Evolutionary conservation across 176 grass and related monocot species (phyloP).

Genomic region (Oropetium thomaeum): DNA sequence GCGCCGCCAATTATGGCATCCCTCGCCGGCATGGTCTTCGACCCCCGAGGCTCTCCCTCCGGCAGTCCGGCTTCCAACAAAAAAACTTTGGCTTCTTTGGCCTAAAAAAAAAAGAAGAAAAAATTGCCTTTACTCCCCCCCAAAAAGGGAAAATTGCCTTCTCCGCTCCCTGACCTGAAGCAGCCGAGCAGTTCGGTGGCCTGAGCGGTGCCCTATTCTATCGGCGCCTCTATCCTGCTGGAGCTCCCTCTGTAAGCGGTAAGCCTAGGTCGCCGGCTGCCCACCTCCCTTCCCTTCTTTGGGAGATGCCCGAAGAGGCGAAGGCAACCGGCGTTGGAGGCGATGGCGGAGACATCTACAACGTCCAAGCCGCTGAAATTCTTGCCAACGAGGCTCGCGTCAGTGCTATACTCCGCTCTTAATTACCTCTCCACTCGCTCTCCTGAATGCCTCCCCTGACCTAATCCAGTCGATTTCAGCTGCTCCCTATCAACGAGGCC

Average conservation of each 20-base stretch:
- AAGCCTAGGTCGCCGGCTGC: not conserved
- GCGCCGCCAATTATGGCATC: no score
- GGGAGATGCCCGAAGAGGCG: conserved; percentile 19
- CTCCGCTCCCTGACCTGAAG: not conserved
- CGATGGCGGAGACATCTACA: conserved; percentile 48
- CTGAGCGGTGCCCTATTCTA: not conserved
- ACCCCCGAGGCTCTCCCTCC: no score
- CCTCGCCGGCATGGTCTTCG: no score
- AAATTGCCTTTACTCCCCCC: no score
- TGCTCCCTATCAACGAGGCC: conserved; percentile 67
- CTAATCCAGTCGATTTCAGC: conserved; percentile 24
- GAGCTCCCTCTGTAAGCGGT: not conserved
- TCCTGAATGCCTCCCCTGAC: not conserved
- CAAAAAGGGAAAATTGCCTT: not conserved
- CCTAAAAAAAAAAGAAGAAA: no score
- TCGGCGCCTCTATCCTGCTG: not conserved
- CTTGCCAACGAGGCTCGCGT: conserved; percentile 77
- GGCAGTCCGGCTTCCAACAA: no score
- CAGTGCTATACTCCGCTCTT: conserved; percentile 12
- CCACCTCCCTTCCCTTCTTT: not conserved
- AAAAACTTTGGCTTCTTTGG: no score
- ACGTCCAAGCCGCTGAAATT: conserved; percentile 73
- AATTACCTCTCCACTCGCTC: not conserved
- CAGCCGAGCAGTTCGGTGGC: not conserved
- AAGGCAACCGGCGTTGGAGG: not conserved